Base-by-base conservation (phyloP, 441 rosid species). In the Theobroma grandiflorum region DNA sequence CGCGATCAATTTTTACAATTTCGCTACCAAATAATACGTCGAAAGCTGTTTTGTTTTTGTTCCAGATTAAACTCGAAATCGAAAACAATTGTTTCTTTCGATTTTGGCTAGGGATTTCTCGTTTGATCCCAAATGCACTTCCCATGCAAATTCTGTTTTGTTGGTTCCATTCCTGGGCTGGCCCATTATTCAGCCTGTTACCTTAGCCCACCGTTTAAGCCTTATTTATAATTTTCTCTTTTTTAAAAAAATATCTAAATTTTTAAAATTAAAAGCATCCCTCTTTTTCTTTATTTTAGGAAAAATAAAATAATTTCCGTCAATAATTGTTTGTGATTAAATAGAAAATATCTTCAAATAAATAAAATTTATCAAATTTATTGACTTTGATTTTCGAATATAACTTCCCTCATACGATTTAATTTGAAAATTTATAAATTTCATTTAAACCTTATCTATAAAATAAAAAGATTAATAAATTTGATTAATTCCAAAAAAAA, bases 31-130 rank as follows among this genome's bases (percentile, higher is more conserved):
- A 77, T 45, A 15, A n/a, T 6, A 47, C 14, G 62, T 33, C 26
- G 35, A 52, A 72, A 63, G 14, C 5, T 14, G 4, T 16, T 52
- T 4, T 14, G 15, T 6, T 10, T 4, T 31, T 26, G 0, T 20
- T 10, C n/a, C 18, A 77, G 15, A 75, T 59, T 8, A 42, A 40
- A 11, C 58, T 31, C 0, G 10, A 31, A 50, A 38, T 6, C 9
- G 1, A 22, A 52, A 8, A 9, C 7, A 9, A 20, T 61, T 68
- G 50, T 40, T 40, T 3, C 7, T 10, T 12, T 37, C 2, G 18
- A 6, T 3, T 16, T 31, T 35, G 22, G 35, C 40, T 71, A 63
- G 80, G 85, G 80, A 45, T 82, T 70, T 75, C 20, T 63, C 20
- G 58, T 31, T 72, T 57, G 57, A 47, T 73, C 75, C 50, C 12